Evolutionary conservation across 306 rosid species (phyloP), one percentile per base, ranked within the genome.

Genomic region (Dalbergia oliveri): DNA sequence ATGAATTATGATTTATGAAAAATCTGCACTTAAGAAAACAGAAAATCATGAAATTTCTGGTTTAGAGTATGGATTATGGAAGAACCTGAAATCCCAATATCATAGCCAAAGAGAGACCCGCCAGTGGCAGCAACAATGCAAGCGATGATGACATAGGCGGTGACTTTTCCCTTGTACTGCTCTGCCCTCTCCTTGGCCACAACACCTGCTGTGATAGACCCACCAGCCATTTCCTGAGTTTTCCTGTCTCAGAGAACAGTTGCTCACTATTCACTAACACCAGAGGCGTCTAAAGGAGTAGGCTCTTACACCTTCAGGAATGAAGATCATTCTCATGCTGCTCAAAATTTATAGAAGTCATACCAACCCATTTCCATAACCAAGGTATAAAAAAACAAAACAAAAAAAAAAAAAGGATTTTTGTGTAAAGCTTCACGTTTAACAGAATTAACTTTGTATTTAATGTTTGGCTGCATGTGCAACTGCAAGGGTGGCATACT

Each of bases 71-170:
- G 65, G 76, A 70, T 72, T 45, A 45, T 19, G 63, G 21, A 80
- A 18, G 59, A 72, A 92, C 98, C 98, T 90, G 98, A 94, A 89
- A 94, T 86, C 62, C 98, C 98, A 80, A 94, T 86, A 79, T 94
- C 98, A 90, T 92, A 92, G 69, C 98, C 98, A 54, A 94, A 94
- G 39, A 92, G 88, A n/a, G 98, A 76, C 10, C 98, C 98, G 2
- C 98, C 98, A 5, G 80, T 72, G 43, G 97, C 98, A 12, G 97
- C 97, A 84, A 92, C 87, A 76, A 91, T 57, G 88, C 98, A 92
- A 39, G 94, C 88, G 44, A 90, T 65, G 78, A 90, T 50, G 49
- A 94, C 98, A 82, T 90, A 89, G 58, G 76, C 9, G 11, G 98
- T 94, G 74, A 90, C 90, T 79, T 82, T 92, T 8, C 98, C 98